Evolutionary conservation across 345 rosid genomes (phyloP).

Genomic region (Eucalyptus regnans): DNA sequence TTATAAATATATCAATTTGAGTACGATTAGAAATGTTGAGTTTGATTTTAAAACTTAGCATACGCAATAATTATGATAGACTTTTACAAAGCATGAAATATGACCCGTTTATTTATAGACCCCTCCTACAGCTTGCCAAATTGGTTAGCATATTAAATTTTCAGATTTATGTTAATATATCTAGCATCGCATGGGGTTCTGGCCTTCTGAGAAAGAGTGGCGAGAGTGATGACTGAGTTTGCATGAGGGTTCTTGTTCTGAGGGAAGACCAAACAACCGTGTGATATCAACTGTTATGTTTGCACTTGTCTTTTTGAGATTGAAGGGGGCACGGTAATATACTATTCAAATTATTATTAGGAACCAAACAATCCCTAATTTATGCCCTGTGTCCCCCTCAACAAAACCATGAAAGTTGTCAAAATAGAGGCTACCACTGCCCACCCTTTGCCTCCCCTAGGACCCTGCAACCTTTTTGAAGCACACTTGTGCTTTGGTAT

Average conservation of each 20-base stretch:
- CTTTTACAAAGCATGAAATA: neutral
- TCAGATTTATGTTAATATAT: neutral
- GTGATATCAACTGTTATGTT: neutral
- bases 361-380: conserved; percentile 36
- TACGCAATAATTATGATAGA: neutral
- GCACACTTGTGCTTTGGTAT: conserved; percentile 13
- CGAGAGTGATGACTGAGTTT: neutral
- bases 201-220: neutral
- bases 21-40: neutral
- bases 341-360: neutral
- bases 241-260: neutral
- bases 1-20: neutral
- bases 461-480: conserved; percentile 6
- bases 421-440: conserved; percentile 17
- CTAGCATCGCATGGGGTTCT: neutral
- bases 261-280: neutral
- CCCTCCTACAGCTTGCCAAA: neutral
- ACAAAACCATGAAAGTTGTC: conserved; percentile 51
- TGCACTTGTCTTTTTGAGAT: neutral
- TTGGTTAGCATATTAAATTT: neutral
- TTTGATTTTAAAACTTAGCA: neutral
- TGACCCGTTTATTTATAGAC: neutral
- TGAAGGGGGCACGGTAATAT: neutral
- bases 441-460: conserved; percentile 38
- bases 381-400: conserved; percentile 57